phyloP scores from a whole-genome alignment of 1,284 basidiomycete species.

The Sphaerobolus stellatus region DNA sequence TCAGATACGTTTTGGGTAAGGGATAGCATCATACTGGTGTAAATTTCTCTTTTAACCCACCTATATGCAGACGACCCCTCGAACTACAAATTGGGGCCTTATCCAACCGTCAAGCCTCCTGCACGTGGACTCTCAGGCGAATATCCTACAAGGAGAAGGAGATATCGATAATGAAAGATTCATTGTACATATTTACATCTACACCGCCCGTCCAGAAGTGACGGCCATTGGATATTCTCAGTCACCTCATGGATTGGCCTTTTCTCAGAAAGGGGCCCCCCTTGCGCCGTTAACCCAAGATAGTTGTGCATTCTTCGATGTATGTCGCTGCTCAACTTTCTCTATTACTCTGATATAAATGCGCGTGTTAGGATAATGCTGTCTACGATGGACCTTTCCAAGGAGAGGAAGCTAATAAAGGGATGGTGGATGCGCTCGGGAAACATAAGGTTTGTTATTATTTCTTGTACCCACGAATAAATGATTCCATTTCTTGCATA shows the following conservation, averaged over 20 bases:
- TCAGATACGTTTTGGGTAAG: neutral
- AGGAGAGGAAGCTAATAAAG: constrained; percentile 52
- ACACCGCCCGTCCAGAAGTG: neutral
- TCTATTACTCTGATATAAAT: constrained; percentile 19
- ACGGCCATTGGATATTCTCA: neutral
- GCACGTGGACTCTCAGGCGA: neutral
- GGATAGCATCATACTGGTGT: neutral
- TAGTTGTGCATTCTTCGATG: constrained; percentile 45
- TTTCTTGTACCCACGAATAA: constrained; percentile 28
- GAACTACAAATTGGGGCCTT: neutral
- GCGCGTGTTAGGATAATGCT: constrained; percentile 28
- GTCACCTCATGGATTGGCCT: neutral
- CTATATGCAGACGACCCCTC: neutral
- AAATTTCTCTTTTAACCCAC: neutral
- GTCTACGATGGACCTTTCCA: constrained; percentile 58
- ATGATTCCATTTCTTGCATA: neutral
- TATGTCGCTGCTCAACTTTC: constrained; percentile 8
- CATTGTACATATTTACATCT: neutral
- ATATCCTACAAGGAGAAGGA: neutral
- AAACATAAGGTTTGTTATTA: constrained; percentile 43
- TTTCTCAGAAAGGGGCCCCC: constrained; percentile 14
- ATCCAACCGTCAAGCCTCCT: neutral
- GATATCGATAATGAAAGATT: neutral
- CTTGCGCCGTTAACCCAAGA: constrained; percentile 55
- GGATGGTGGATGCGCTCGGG: constrained; percentile 54